A percentile compares a stretch with the other conserved stretches of the same genome.
Evolutionary conservation across 805 yeast species (phyloP).

Genomic region (Yamadazyma endophytica): DNA sequence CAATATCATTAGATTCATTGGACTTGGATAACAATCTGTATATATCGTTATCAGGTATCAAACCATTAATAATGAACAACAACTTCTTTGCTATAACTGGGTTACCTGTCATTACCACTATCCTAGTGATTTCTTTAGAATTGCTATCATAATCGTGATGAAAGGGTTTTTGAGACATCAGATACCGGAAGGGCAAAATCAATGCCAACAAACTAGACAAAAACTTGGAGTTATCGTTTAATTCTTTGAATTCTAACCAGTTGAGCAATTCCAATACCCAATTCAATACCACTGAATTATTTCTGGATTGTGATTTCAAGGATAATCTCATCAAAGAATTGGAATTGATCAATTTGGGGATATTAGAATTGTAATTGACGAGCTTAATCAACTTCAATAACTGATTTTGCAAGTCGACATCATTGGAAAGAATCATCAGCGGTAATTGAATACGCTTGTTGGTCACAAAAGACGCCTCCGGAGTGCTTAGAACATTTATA

Average conservation of each 20-base stretch:
- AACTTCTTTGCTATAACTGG: conserved; percentile 58
- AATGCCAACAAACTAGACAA: conserved; percentile 45
- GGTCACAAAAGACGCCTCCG: conserved; percentile 7
- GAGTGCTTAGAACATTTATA: conserved; percentile 19
- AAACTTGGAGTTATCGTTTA: conserved; percentile 26
- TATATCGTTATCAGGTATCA: conserved; percentile 37
- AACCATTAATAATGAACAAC: conserved; percentile 48
- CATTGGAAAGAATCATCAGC: conserved; percentile 35
- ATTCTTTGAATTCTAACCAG: conserved; percentile 54
- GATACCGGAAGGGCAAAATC: conserved; percentile 36
- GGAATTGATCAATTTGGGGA: conserved; percentile 43
- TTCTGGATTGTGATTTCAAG: conserved; percentile 7
- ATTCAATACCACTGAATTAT: conserved; percentile 37
- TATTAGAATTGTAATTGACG: conserved; percentile 36
- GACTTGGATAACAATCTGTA: neutral
- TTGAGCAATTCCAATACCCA: conserved; percentile 52
- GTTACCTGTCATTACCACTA: conserved; percentile 56
- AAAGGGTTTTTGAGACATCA: conserved; percentile 32
- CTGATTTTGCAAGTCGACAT: conserved; percentile 37
- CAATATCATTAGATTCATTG: neutral
- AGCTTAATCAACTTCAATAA: conserved; percentile 34
- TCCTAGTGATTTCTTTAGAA: conserved; percentile 36
- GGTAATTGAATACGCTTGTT: conserved; percentile 38
- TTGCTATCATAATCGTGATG: conserved; percentile 14
- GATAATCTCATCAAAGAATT: conserved; percentile 33